Conservation (phyloP, 139 green algal species). For the Chlorella sp. region DNA sequence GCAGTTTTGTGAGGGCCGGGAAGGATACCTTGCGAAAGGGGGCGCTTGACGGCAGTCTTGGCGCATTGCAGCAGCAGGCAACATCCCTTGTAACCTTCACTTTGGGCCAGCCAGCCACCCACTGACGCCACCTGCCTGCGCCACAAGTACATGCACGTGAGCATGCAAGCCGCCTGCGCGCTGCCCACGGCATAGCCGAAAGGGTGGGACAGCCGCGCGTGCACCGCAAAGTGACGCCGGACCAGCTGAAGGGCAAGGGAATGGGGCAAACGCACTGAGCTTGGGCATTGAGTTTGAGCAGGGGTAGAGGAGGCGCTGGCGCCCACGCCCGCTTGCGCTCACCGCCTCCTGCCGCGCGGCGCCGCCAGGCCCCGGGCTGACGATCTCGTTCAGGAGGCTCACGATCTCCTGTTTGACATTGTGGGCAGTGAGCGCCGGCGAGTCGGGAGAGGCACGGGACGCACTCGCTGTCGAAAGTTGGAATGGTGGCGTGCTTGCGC, state of each 20-base stretch:
- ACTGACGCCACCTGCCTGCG: not conserved
- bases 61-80: too few species aligned
- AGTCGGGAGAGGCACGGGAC: not conserved
- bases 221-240: not conserved
- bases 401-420: not conserved
- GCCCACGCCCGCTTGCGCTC: not conserved
- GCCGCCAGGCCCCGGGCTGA: not conserved
- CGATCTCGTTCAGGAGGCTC: not conserved
- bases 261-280: not conserved
- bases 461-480: too few species aligned
- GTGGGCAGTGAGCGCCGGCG: not conserved
- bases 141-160: not conserved
- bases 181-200: not conserved
- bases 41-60: too few species aligned
- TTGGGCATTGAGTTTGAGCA: not conserved
- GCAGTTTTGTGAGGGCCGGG: not conserved
- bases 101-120: too few species aligned
- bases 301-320: too few species aligned
- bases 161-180: not conserved
- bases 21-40: too few species aligned
- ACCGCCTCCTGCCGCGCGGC: not conserved
- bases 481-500: too few species aligned
- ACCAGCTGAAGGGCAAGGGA: not conserved
- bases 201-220: not conserved
- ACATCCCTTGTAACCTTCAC: too few species aligned